Evolutionary conservation across 768 basidiomycete genomes (phyloP).

Genomic region (Phanerodontia chrysosporium): DNA sequence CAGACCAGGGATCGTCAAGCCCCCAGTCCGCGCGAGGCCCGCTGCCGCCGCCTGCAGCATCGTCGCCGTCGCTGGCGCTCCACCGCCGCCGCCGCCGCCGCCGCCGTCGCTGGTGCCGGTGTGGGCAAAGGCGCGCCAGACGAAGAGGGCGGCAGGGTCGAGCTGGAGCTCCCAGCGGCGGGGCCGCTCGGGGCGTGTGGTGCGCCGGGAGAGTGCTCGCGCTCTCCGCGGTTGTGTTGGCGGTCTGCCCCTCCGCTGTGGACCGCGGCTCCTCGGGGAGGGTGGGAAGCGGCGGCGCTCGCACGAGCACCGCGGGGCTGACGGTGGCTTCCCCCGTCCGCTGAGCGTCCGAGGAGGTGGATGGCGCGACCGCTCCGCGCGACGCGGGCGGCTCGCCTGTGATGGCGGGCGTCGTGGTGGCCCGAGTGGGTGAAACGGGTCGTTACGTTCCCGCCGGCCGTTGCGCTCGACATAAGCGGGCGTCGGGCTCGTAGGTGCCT

Average conservation of each 20-base stretch:
- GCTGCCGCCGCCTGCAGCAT: not conserved
- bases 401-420: conserved; percentile 13
- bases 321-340: conserved; percentile 8
- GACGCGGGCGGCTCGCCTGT: conserved; percentile 2
- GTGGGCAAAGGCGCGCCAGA: not conserved
- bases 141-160: not conserved
- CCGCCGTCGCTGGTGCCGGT: not conserved
- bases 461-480: conserved; percentile 31
- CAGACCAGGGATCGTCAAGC: conserved; percentile 37
- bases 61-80: not conserved
- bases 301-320: conserved; percentile 13
- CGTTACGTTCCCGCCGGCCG: conserved; percentile 22
- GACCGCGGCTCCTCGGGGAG: conserved; percentile 2
- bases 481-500: conserved; percentile 55
- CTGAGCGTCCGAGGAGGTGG: not conserved
- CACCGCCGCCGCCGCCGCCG: not conserved
- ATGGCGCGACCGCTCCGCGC: not conserved
- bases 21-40: conserved; percentile 5
- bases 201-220: not conserved
- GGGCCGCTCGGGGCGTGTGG: not conserved
- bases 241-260: not conserved
- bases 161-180: not conserved
- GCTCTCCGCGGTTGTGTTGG: not conserved
- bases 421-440: conserved; percentile 19
- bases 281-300: conserved; percentile 2